These are phyloP conservation scores for Tothia fuscella DNA, from an alignment of 2,329 filamentous ascomycete genomes.

Conservation along the genomic window DNA sequence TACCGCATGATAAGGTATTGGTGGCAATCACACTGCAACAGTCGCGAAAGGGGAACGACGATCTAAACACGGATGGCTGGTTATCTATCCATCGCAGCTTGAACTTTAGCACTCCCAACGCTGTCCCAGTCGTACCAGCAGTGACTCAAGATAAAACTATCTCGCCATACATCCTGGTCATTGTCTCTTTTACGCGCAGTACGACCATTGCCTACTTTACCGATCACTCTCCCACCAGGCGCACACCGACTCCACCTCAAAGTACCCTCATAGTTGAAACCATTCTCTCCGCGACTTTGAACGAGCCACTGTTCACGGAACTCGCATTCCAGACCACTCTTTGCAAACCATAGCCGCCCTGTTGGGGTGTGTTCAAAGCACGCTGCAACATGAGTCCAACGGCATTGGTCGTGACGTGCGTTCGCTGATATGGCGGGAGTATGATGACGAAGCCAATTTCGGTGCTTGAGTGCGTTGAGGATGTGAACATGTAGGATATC, in stretches of 20 bases:
- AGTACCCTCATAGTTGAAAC: not conserved
- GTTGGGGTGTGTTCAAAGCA: not conserved
- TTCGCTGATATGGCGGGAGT: conserved; percentile 24
- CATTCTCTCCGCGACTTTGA: not conserved
- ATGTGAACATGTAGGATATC: conserved; percentile 18
- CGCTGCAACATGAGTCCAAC: conserved; percentile 10
- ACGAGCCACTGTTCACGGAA: not conserved
- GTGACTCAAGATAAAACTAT: not conserved
- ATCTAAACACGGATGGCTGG: no score
- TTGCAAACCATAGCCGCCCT: not conserved
- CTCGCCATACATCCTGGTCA: not conserved
- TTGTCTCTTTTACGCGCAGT: not conserved
- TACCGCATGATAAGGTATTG: conserved; percentile 2
- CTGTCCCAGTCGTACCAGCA: not conserved
- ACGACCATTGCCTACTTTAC: not conserved
- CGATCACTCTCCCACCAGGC: not conserved
- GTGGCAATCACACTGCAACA: no score
- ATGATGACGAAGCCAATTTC: conserved; percentile 27
- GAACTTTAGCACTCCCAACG: not conserved
- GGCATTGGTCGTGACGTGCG: conserved; percentile 25
- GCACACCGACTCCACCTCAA: not conserved
- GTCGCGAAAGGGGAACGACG: no score
- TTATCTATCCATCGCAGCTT: not conserved
- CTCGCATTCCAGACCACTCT: not conserved
- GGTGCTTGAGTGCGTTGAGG: conserved; percentile 13